Evolutionary conservation across 768 basidiomycete species (phyloP).

Genomic region (Leccinum boreale): DNA sequence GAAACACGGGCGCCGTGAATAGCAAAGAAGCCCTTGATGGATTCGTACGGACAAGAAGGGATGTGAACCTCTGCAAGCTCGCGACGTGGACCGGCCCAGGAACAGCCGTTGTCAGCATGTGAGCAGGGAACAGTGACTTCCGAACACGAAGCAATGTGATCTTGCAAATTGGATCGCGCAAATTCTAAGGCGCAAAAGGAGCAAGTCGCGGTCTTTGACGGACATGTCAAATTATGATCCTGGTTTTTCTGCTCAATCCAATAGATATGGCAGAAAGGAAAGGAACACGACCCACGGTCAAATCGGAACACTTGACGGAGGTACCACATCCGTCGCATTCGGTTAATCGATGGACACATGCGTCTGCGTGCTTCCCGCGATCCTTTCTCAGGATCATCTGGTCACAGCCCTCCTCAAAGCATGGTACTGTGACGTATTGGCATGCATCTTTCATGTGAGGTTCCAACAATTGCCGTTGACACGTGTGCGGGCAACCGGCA

Average conservation of each 20-base stretch:
- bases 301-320: constrained; percentile 32
- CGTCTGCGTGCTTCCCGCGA: constrained; percentile 38
- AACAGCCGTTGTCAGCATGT: constrained; percentile 50
- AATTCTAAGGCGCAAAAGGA: constrained; percentile 39
- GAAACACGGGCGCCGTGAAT: constrained; percentile 39
- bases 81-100: constrained; percentile 47
- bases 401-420: constrained; percentile 46
- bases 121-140: constrained; percentile 39
- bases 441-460: constrained; percentile 64
- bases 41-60: constrained; percentile 52
- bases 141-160: constrained; percentile 40
- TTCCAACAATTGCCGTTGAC: constrained; percentile 64
- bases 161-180: constrained; percentile 30
- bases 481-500: constrained; percentile 59
- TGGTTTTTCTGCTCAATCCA: constrained; percentile 16
- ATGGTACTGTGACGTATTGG: constrained; percentile 50
- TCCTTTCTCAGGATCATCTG: constrained; percentile 46
- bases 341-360: constrained; percentile 35
- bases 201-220: constrained; percentile 36
- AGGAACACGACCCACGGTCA: constrained; percentile 34
- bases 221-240: constrained; percentile 41
- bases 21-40: constrained; percentile 57
- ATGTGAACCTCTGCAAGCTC: constrained; percentile 37
- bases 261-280: background rate
- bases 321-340: constrained; percentile 40